Conservation (phyloP, 2,329 filamentous ascomycete genomes). For the Cadophora gregata region DNA sequence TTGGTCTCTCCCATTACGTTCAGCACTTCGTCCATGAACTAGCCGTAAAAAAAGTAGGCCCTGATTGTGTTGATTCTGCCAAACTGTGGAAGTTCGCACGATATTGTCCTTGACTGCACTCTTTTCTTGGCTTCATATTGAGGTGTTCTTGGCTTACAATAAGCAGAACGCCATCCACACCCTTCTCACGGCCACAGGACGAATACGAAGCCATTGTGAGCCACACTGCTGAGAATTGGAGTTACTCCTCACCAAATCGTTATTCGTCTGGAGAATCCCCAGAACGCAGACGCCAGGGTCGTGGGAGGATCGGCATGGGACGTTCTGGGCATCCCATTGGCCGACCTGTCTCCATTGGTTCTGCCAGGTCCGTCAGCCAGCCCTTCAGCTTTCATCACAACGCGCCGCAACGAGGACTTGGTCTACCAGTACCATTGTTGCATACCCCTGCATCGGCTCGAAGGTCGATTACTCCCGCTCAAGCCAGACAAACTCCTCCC, state of each 20-base stretch:
- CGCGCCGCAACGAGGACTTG: conserved; percentile 4
- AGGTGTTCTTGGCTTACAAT: neutral
- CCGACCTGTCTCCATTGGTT: conserved; percentile 37
- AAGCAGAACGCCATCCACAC: conserved; percentile 1
- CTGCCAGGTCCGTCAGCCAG: conserved; percentile 30
- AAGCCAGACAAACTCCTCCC: neutral
- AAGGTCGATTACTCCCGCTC: conserved; percentile 6
- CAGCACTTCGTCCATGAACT: neutral
- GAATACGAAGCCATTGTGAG: conserved; percentile 26
- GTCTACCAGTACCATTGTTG: conserved; percentile 2
- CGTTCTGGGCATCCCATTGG: conserved; percentile 24
- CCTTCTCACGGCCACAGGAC: neutral
- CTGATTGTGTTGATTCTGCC: neutral
- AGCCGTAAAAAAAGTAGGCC: neutral
- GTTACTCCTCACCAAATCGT: conserved; percentile 24
- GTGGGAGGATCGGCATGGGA: conserved; percentile 30
- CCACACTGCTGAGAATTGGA: conserved; percentile 29
- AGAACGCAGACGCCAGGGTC: conserved; percentile 37
- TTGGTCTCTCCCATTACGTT: neutral
- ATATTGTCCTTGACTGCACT: neutral
- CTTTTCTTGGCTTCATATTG: neutral
- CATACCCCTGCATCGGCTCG: conserved; percentile 12
- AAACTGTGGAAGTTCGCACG: neutral
- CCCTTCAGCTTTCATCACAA: conserved; percentile 15
- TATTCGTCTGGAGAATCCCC: conserved; percentile 30